Percentiles rank a stretch among this genome's conserved stretches.
Conservation (phyloP, 306 rosid genomes). For the Bauhinia variegata region DNA sequence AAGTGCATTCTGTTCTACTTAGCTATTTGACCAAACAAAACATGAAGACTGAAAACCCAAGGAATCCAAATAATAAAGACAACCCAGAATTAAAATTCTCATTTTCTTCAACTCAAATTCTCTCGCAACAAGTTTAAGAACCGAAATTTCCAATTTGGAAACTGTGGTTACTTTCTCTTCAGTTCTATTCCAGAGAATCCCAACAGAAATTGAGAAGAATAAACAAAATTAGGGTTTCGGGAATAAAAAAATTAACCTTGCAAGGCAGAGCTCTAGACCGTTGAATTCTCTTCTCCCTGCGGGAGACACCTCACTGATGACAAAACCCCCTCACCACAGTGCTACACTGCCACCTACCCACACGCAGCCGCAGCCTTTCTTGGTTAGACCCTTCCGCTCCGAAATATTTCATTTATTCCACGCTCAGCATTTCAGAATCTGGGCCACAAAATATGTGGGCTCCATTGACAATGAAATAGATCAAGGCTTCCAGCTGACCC, state of each 20-base stretch:
- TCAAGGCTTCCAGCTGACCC: constrained; percentile 11
- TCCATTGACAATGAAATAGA: not conserved
- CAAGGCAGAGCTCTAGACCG: not conserved
- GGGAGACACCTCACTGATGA: not conserved
- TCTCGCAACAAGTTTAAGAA: not conserved
- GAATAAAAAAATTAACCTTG: constrained; percentile 34
- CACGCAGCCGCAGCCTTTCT: no score
- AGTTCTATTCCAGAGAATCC: constrained; percentile 7
- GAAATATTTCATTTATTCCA: no score
- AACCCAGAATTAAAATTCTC: not conserved
- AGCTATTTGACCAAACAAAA: not conserved
- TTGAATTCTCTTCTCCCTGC: not conserved
- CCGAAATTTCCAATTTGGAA: constrained; percentile 21
- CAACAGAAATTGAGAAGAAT: not conserved
- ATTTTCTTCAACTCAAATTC: not conserved
- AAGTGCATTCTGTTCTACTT: not conserved
- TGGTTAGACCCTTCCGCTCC: no score
- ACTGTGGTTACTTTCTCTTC: not conserved
- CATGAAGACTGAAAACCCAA: not conserved
- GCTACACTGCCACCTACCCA: constrained; percentile 7
- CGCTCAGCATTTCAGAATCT: not conserved
- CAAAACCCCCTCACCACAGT: not conserved
- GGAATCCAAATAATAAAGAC: not conserved
- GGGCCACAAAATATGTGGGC: constrained; percentile 1
- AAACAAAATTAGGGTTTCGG: not conserved